Conservation (phyloP, 78 protist genomes). For the Anaeramoeba flamelloides region DNA sequence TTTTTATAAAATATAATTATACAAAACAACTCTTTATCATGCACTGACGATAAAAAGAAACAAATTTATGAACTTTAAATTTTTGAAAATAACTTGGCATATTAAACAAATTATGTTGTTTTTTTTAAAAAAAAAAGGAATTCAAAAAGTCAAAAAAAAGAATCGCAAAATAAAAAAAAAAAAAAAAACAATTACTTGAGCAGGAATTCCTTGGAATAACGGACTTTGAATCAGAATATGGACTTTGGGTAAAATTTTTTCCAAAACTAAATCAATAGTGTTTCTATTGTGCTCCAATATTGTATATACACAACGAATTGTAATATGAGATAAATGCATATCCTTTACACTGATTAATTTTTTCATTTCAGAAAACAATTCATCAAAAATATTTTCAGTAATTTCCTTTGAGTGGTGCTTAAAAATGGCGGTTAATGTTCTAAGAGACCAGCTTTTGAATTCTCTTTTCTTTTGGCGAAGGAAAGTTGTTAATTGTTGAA, state of each 20-base stretch:
- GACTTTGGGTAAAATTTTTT: slow-evolving; percentile 19
- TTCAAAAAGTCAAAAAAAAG: too few relatives aligned
- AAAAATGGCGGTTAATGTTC: background rate
- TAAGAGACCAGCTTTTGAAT: slow-evolving; percentile 21
- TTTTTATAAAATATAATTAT: too few relatives aligned
- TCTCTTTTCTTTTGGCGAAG: slow-evolving; percentile 26
- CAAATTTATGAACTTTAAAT: too few relatives aligned
- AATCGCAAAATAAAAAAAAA: too few relatives aligned
- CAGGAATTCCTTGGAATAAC: slow-evolving; percentile 63
- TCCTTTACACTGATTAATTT: slow-evolving; percentile 36
- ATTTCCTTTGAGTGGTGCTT: background rate
- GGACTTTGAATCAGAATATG: slow-evolving; percentile 31
- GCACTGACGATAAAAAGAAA: too few relatives aligned
- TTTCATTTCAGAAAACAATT: slow-evolving; percentile 10
- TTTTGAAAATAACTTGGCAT: too few relatives aligned
- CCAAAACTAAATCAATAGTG: background rate
- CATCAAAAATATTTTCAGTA: background rate
- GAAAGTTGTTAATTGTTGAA: slow-evolving; percentile 7
- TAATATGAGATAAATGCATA: slow-evolving; percentile 40
- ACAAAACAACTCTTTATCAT: too few relatives aligned
- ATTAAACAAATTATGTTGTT: too few relatives aligned
- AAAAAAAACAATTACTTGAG: too few relatives aligned
- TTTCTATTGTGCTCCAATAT: slow-evolving; percentile 10
- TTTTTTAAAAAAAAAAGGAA: too few relatives aligned
- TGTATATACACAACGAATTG: slow-evolving; percentile 22